Conservation (phyloP, 1,284 basidiomycete species). For the Pterula multifida region DNA sequence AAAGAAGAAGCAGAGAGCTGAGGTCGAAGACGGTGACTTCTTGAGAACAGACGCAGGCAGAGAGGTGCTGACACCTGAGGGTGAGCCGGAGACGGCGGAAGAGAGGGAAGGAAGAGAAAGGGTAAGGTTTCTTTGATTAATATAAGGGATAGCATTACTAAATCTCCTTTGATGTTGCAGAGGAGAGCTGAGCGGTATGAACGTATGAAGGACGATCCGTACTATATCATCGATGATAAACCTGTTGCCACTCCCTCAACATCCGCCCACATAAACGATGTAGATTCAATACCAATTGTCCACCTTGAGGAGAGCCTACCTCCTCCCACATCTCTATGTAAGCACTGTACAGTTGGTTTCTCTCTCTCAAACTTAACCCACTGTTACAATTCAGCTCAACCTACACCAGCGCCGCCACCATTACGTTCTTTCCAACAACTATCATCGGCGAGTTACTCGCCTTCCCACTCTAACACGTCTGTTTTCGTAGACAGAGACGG, state of each 20-base stretch:
- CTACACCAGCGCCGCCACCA: background rate
- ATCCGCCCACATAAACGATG: slow-evolving; percentile 27
- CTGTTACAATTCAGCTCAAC: background rate
- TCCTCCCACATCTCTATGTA: slow-evolving; percentile 8
- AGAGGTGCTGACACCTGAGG: slow-evolving; percentile 22
- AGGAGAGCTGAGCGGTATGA: slow-evolving; percentile 64
- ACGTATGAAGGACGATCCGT: slow-evolving; percentile 73
- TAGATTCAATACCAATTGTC: slow-evolving; percentile 81
- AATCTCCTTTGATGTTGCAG: slow-evolving; percentile 26
- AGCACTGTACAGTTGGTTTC: no score
- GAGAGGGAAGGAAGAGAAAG: slow-evolving; percentile 45
- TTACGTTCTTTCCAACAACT: background rate
- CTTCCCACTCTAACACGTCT: slow-evolving; percentile 26
- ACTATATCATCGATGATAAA: slow-evolving; percentile 68
- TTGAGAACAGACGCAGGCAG: slow-evolving; percentile 18
- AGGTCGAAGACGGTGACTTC: slow-evolving; percentile 25
- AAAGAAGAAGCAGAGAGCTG: slow-evolving; percentile 41
- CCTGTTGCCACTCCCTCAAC: slow-evolving; percentile 25
- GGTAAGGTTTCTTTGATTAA: slow-evolving; percentile 24
- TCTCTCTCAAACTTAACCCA: background rate
- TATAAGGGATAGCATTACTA: slow-evolving; percentile 1
- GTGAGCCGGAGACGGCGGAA: slow-evolving; percentile 41
- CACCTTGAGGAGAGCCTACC: slow-evolving; percentile 55
- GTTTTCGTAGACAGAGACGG: slow-evolving; percentile 70
- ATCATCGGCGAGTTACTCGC: slow-evolving; percentile 17